These are phyloP conservation scores for Glebionis coronaria DNA, from an alignment of 129 eudicot genomes.

Conservation along the genomic window DNA sequence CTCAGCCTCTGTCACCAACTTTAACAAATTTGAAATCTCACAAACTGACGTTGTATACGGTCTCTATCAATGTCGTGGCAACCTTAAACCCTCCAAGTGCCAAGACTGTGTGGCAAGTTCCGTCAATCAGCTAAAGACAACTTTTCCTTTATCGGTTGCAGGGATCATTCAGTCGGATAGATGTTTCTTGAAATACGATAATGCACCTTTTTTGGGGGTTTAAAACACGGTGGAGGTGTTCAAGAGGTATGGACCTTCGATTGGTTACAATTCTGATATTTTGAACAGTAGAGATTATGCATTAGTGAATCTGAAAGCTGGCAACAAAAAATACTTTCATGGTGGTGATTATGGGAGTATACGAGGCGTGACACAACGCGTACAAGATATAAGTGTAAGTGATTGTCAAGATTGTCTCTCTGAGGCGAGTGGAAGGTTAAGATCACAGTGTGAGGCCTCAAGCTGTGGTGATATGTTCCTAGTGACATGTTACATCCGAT, in stretches of 20 bases:
- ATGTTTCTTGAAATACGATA: conserved; percentile 7
- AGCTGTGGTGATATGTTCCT: conserved; percentile 11
- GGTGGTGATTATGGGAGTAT: neutral
- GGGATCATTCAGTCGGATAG: conserved; percentile 8
- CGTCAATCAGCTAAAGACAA: conserved; percentile 43
- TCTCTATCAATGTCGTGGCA: neutral
- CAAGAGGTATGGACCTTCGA: neutral
- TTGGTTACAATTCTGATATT: neutral
- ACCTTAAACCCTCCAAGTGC: conserved; percentile 20
- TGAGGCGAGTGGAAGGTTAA: conserved; percentile 6
- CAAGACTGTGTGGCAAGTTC: conserved; percentile 37
- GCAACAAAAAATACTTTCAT: neutral
- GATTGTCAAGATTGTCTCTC: conserved; percentile 14
- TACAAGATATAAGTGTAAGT: conserved; percentile 7
- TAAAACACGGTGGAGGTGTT: neutral
- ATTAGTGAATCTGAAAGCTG: neutral
- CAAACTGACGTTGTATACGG: neutral
- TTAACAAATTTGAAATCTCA: conserved; percentile 8
- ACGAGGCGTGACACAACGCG: conserved; percentile 2
- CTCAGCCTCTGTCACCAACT: conserved; percentile 45
- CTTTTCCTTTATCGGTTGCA: neutral
- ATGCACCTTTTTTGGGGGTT: neutral
- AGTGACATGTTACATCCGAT: conserved; percentile 4
- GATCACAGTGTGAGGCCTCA: conserved; percentile 3
- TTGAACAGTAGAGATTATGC: neutral